Base-by-base conservation (phyloP, 371 early-diverging fungal genomes). In the Mortierella sp. region DNA sequence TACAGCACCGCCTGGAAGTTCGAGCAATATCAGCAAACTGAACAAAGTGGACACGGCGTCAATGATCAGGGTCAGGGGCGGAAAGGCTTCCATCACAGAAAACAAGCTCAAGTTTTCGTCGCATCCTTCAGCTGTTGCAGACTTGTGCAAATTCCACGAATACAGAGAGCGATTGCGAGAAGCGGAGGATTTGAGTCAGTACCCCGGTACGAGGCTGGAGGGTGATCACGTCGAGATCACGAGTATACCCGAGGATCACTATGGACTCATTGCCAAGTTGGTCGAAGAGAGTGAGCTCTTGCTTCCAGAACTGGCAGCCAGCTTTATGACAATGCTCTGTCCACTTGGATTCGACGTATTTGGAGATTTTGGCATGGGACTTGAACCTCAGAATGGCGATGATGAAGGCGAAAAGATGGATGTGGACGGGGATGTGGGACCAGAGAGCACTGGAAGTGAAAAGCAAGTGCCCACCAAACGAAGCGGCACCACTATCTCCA, bases 1-100 rank as follows among this genome's bases (percentile, higher is more conserved):
- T 1, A 47, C 58, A 9, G 14, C 63, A 24, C 24, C 27, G 34
- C 24, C 47, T 34, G 34, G 34, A 3, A 57, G 28, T 14, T 48
- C 56, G 10, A 60, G 51, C 45, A 48, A 42, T 23, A 13, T 52
- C 19, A 70, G 64, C 64, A 70, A 70, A 58, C 14, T 70, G 31
- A 70, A 70, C 55, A 76, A 76, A 52, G 54, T 54, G 9, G 78
- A 76, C 45, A 54, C 71, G 4, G 71, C 67, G 0, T 69, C 70
- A 38, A 76, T 76, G 78, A 66, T 70, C 67, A 65, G 65, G 47
- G 65, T 76, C 53, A 61, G 66, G 49, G 62, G 61, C 23, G 78
- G 78, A 10, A 76, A 76, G 43, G 78, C 71, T 0, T 65, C 54
- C 7, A 66, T 76, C 39, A 76, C 78, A 16, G 78, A 76, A 27